Evolutionary conservation across 768 basidiomycete species (phyloP).

Genomic region (Podaxis sp.): DNA sequence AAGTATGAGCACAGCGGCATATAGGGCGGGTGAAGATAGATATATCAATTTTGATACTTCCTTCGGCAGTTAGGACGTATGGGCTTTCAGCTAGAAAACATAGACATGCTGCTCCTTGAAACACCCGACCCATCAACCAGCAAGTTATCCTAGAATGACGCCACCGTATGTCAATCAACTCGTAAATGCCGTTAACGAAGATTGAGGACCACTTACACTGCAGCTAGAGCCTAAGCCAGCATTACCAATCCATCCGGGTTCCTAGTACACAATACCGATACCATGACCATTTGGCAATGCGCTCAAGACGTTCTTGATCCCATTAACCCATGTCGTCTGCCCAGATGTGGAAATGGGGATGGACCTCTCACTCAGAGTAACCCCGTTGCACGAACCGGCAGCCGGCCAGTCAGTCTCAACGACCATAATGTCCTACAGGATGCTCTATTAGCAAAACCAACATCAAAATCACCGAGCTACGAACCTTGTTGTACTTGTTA

Average conservation of each 20-base stretch:
- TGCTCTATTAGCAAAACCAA: not conserved
- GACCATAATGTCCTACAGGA: conserved; percentile 47
- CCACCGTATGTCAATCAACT: not conserved
- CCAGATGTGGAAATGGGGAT: conserved; percentile 50
- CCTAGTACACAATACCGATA: conserved; percentile 60
- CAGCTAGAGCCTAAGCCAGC: conserved; percentile 45
- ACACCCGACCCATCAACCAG: conserved; percentile 51
- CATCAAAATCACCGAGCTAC: not conserved
- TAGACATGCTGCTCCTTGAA: conserved; percentile 36
- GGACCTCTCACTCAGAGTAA: conserved; percentile 43
- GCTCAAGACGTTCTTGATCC: conserved; percentile 46
- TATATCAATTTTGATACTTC: too few species aligned
- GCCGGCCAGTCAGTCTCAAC: conserved; percentile 69
- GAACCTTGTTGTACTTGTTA: conserved; percentile 49
- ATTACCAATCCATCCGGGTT: conserved; percentile 64
- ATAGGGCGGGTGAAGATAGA: too few species aligned
- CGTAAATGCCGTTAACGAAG: not conserved
- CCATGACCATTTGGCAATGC: conserved; percentile 49
- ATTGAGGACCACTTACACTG: conserved; percentile 28
- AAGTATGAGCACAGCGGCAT: too few species aligned
- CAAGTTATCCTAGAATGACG: conserved; percentile 41
- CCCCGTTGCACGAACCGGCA: conserved; percentile 36
- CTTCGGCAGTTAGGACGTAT: too few species aligned
- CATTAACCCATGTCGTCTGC: conserved; percentile 52
- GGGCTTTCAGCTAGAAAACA: conserved; percentile 29